Evolutionary conservation across 2,329 filamentous ascomycete genomes (phyloP).

Genomic region (Fusarium metavorans): DNA sequence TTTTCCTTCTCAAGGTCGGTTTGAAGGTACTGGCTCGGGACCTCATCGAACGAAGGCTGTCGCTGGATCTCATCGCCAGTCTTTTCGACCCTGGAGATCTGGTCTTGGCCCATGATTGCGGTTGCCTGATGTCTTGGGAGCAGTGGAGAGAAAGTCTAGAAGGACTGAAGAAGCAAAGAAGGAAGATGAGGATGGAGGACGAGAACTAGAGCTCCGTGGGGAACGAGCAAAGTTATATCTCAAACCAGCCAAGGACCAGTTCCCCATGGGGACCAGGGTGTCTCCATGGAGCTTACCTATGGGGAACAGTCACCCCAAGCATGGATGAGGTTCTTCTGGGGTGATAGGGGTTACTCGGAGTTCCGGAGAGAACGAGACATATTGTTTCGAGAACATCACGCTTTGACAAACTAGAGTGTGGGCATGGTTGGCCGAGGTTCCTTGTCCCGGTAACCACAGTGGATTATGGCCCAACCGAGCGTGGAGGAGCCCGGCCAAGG

Average conservation of each 20-base stretch:
- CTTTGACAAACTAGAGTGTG: not conserved
- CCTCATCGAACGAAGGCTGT: not conserved
- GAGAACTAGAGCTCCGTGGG: not conserved
- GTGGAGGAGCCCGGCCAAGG: not conserved
- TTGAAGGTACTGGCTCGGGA: not conserved
- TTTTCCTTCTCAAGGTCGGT: constrained; percentile 4
- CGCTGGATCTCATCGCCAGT: constrained; percentile 1
- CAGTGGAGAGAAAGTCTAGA: not conserved
- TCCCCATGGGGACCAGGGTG: not conserved
- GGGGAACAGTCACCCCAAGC: not conserved
- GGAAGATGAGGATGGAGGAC: not conserved
- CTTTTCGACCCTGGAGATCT: not conserved
- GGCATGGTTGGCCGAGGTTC: not conserved
- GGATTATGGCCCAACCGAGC: not conserved
- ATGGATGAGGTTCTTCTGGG: not conserved
- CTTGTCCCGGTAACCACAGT: not conserved
- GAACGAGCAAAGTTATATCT: not conserved
- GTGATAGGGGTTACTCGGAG: not conserved
- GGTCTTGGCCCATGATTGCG: not conserved
- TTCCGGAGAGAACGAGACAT: not conserved
- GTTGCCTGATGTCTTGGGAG: not conserved
- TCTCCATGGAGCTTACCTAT: not conserved
- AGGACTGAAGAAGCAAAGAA: not conserved
- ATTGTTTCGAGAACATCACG: not conserved
- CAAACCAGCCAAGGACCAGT: not conserved